These are phyloP conservation scores for Trichosporon asahii DNA, from an alignment of 1,284 basidiomycete species.

Conservation along the genomic window DNA sequence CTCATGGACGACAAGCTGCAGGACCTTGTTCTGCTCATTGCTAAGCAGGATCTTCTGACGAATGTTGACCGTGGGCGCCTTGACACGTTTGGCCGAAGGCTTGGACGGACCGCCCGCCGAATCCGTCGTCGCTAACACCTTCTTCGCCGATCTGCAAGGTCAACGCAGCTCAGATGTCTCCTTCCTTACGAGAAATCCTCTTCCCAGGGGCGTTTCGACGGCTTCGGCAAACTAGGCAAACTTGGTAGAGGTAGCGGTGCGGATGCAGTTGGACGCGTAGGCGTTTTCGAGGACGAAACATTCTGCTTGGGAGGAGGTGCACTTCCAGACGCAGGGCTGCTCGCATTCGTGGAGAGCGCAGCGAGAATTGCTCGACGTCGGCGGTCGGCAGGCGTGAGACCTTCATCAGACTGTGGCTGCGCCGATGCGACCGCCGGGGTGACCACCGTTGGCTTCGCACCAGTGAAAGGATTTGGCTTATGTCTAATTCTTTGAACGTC, in stretches of 20 bases:
- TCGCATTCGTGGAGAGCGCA: slow-evolving; percentile 32
- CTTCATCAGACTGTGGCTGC: background rate
- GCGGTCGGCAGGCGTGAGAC: slow-evolving; percentile 33
- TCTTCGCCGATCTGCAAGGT: slow-evolving; percentile 21
- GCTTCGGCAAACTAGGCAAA: slow-evolving; percentile 17
- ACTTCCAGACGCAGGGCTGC: slow-evolving; percentile 12
- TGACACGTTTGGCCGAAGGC: background rate
- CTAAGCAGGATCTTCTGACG: slow-evolving; percentile 60
- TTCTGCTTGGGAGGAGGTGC: slow-evolving; percentile 6
- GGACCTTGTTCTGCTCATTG: slow-evolving; percentile 75
- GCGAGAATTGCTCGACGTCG: slow-evolving; percentile 46
- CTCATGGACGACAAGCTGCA: slow-evolving; percentile 65
- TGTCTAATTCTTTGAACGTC: slow-evolving; percentile 6
- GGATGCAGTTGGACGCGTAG: slow-evolving; percentile 11
- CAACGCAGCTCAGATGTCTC: background rate
- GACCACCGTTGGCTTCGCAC: background rate
- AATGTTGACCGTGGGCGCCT: slow-evolving; percentile 38
- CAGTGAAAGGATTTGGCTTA: background rate
- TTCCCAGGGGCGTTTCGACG: slow-evolving; percentile 44
- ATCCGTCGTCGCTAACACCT: slow-evolving; percentile 18
- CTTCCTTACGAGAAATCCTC: slow-evolving; percentile 32
- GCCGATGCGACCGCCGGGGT: background rate
- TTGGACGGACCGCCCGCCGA: background rate
- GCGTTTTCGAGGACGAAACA: background rate
- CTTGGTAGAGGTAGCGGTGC: background rate